Evolutionary conservation across 1,139 yeast genomes (phyloP).

Genomic region (Arxiozyma telluris): DNA sequence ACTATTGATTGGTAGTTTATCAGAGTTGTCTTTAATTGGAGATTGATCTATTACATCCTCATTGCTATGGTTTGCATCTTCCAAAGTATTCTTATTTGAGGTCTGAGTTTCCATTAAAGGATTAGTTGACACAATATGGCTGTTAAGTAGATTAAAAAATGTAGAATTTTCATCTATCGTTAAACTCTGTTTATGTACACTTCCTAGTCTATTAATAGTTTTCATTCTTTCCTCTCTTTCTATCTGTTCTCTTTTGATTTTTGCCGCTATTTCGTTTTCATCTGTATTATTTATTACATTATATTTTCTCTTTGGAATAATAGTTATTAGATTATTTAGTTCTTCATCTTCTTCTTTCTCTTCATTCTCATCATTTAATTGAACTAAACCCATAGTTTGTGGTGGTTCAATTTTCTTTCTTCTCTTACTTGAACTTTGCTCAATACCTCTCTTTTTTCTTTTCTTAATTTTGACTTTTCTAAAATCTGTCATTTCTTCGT

Average conservation of each 20-base stretch:
- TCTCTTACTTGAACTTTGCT: constrained; percentile 8
- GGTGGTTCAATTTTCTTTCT: constrained; percentile 11
- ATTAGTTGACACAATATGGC: not conserved
- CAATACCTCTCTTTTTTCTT: constrained; percentile 16
- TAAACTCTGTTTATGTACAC: constrained; percentile 15
- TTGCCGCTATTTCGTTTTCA: constrained; percentile 42
- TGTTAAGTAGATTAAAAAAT: constrained; percentile 40
- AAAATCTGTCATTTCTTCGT: constrained; percentile 19
- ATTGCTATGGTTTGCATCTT: not conserved
- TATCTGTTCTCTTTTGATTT: constrained; percentile 34
- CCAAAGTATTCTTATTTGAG: not conserved
- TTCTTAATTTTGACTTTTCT: constrained; percentile 27
- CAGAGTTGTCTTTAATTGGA: not conserved
- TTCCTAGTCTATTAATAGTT: constrained; percentile 12
- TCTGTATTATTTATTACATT: constrained; percentile 8
- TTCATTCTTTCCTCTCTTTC: constrained; percentile 9
- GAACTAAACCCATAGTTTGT: constrained; percentile 29
- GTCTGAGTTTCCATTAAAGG: not conserved
- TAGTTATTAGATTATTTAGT: constrained; percentile 21
- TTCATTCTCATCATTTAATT: constrained; percentile 34
- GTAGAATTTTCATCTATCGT: constrained; percentile 52
- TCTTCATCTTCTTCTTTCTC: constrained; percentile 14
- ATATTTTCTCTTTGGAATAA: not conserved
- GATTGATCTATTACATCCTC: not conserved
- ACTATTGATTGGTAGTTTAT: too few relatives aligned